phyloP scores from a whole-genome alignment of 768 basidiomycete species.

The Rhizopogon salebrosus region DNA sequence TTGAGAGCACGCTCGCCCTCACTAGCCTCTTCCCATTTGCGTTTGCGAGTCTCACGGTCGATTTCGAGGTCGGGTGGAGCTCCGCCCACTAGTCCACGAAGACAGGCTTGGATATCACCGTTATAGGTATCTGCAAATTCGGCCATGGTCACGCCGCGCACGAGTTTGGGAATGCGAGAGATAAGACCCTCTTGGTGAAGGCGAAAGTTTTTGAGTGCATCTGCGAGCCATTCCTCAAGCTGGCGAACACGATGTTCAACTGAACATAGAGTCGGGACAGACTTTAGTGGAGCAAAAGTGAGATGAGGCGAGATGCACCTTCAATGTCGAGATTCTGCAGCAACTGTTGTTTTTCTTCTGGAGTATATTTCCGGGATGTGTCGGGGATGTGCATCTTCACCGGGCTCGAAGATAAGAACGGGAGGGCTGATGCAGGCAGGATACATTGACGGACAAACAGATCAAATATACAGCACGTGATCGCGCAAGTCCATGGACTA shows the following conservation, averaged over 20 bases:
- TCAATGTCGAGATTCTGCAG: slow-evolving; percentile 77
- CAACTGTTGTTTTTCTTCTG: slow-evolving; percentile 72
- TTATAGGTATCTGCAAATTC: slow-evolving; percentile 78
- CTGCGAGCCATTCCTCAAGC: slow-evolving; percentile 70
- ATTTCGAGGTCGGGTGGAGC: slow-evolving; percentile 45
- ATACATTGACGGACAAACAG: too few species aligned
- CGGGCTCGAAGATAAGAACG: not conserved
- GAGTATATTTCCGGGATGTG: slow-evolving; percentile 36
- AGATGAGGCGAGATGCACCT: slow-evolving; percentile 35
- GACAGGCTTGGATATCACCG: slow-evolving; percentile 67
- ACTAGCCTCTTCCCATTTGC: slow-evolving; percentile 59
- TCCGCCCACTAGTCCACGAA: slow-evolving; percentile 55
- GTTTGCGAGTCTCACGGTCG: slow-evolving; percentile 63
- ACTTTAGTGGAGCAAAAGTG: not conserved
- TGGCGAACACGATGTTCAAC: slow-evolving; percentile 72
- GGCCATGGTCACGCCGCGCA: slow-evolving; percentile 66
- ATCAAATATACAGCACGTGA: not conserved
- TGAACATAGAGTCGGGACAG: slow-evolving; percentile 20
- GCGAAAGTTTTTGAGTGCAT: slow-evolving; percentile 68
- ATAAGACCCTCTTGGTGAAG: slow-evolving; percentile 74
- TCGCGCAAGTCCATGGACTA: not conserved
- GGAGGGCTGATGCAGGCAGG: too few species aligned
- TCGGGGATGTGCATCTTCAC: slow-evolving; percentile 16
- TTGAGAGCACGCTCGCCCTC: slow-evolving; percentile 48
- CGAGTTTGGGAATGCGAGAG: slow-evolving; percentile 68